These are phyloP conservation scores for Drosera capensis DNA, from an alignment of 148 eudicot species.

Conservation along the genomic window DNA sequence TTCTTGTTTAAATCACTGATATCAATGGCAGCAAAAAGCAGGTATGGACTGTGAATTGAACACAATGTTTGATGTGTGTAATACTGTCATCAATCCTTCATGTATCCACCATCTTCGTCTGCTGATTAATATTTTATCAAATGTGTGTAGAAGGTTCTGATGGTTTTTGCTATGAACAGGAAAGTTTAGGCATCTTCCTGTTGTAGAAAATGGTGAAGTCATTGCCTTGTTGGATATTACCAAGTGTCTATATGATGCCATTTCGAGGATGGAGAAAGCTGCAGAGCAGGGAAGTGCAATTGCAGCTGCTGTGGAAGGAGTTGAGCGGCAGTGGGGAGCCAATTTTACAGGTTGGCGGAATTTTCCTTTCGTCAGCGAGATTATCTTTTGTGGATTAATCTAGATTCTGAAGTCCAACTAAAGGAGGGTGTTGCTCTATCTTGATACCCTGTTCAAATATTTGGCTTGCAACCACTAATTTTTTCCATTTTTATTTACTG, in stretches of 20 bases:
- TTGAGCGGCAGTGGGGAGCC: constrained; percentile 87
- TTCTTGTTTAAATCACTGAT: too few species aligned
- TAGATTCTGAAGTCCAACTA: too few species aligned
- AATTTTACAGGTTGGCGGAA: constrained; percentile 45
- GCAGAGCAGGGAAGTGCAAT: constrained; percentile 97
- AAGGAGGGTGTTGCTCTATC: too few species aligned
- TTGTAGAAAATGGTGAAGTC: constrained; percentile 99
- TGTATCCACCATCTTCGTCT: too few species aligned
- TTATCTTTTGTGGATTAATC: too few species aligned
- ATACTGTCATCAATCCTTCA: too few species aligned
- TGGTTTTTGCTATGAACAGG: constrained; percentile 26
- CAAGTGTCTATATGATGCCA: constrained; percentile 92
- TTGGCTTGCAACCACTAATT: too few species aligned
- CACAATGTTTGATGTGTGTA: too few species aligned
- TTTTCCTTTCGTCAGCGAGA: constrained; percentile 20
- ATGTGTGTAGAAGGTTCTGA: constrained; percentile 4
- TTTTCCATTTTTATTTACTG: too few species aligned
- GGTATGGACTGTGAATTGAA: too few species aligned
- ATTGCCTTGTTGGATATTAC: constrained; percentile 91
- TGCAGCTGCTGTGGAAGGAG: constrained; percentile 99
- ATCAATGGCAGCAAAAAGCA: too few species aligned
- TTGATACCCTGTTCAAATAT: too few species aligned
- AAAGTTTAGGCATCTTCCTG: constrained; percentile 96
- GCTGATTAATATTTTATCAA: not conserved
- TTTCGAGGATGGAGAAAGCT: constrained; percentile 94